phyloP scores from a whole-genome alignment of 164 flowering plant species.

The Magnolia kwangsiensis region DNA sequence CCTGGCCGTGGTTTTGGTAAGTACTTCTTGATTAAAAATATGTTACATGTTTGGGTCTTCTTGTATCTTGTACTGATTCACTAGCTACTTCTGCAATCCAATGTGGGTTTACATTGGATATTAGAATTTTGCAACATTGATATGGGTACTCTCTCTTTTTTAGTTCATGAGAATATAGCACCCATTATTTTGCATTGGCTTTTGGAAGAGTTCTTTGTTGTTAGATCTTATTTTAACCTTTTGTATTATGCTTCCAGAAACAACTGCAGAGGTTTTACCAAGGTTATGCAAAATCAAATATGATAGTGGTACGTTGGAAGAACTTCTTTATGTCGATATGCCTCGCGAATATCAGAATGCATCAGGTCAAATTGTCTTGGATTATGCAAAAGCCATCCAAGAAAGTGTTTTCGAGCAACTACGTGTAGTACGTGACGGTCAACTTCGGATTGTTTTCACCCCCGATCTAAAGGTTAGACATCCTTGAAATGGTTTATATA shows the following conservation, averaged over 20 bases:
- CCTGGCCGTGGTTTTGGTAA: slow-evolving; percentile 99
- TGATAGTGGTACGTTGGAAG: slow-evolving; percentile 98
- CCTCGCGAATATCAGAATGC: slow-evolving; percentile 87
- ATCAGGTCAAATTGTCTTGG: slow-evolving; percentile 91
- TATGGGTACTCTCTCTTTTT: neutral
- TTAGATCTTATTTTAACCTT: neutral
- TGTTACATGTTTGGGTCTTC: neutral
- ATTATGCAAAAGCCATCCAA: slow-evolving; percentile 97
- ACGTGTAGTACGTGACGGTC: slow-evolving; percentile 99
- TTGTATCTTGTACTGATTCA: neutral
- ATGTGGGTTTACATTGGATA: neutral
- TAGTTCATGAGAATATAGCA: no score
- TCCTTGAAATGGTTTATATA: neutral
- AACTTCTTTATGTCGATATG: slow-evolving; percentile 97
- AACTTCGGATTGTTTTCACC: slow-evolving; percentile 91
- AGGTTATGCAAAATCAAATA: slow-evolving; percentile 96
- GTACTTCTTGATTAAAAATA: slow-evolving; percentile 17
- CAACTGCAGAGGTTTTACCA: slow-evolving; percentile 95
- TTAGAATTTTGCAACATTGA: neutral
- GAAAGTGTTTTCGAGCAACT: slow-evolving; percentile 99
- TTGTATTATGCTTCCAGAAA: slow-evolving; percentile 47
- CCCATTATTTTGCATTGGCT: no score
- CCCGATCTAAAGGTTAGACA: slow-evolving; percentile 77
- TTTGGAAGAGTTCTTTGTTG: neutral
- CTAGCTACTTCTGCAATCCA: neutral